Conservation (phyloP, 2,329 filamentous ascomycete species). For the Fusarium sp. region DNA sequence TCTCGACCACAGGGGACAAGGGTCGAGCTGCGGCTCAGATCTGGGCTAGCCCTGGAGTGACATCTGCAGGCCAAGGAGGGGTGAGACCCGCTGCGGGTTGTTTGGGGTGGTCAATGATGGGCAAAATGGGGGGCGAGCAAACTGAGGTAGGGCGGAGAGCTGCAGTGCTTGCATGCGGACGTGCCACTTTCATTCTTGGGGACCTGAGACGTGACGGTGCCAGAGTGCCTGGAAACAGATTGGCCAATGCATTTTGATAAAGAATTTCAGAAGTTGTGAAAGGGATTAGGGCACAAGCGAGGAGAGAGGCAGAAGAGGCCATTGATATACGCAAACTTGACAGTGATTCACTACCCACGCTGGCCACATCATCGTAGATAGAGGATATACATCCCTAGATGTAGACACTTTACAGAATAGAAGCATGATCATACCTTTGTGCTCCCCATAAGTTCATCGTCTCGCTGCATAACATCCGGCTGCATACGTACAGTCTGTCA, state of each 20-base stretch:
- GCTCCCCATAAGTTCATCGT: constrained; percentile 17
- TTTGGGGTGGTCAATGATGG: constrained; percentile 9
- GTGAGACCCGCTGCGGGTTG: constrained; percentile 4
- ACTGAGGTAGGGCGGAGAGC: constrained; percentile 11
- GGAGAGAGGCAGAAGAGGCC: background rate
- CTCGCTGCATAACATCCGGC: constrained; percentile 11
- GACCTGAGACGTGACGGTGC: background rate
- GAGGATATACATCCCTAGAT: background rate
- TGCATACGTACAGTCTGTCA: constrained; percentile 14
- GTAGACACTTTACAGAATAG: background rate
- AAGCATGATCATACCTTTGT: background rate
- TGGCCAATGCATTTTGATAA: background rate
- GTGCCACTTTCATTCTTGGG: background rate
- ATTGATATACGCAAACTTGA: background rate
- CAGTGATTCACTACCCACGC: constrained; percentile 3
- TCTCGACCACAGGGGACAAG: constrained; percentile 2
- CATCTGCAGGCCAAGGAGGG: constrained; percentile 21
- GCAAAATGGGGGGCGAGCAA: background rate
- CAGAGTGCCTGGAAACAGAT: background rate
- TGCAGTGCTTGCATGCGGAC: constrained; percentile 16
- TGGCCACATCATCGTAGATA: background rate
- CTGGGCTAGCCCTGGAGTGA: constrained; percentile 12
- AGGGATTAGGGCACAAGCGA: background rate
- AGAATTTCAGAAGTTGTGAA: constrained; percentile 2
- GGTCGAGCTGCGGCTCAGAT: constrained; percentile 19